Conservation (phyloP, 306 rosid genomes). For the Cucumis hystrix region DNA sequence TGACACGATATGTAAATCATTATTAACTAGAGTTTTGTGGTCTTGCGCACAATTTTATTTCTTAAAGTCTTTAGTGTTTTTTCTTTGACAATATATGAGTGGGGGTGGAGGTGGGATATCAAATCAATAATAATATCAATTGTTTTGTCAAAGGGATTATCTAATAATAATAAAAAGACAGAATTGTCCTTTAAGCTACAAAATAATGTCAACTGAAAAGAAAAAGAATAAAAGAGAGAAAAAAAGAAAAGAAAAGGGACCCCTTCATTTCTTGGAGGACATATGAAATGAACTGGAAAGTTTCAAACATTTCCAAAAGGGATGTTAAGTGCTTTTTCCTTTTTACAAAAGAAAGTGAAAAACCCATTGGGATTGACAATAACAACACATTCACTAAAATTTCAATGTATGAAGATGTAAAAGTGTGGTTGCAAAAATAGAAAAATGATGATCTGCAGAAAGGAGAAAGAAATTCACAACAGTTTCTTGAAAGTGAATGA, state of each 20-base stretch:
- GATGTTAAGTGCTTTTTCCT: constrained; percentile 28
- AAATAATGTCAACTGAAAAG: background rate
- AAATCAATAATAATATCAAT: too few relatives aligned
- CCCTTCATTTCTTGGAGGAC: constrained; percentile 1
- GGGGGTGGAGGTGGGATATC: too few relatives aligned
- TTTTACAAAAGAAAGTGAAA: constrained; percentile 21
- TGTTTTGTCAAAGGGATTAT: too few relatives aligned
- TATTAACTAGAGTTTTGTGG: background rate
- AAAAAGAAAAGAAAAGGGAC: background rate
- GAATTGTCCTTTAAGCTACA: background rate
- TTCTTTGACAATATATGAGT: too few relatives aligned
- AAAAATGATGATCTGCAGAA: constrained; percentile 13
- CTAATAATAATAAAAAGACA: too few relatives aligned
- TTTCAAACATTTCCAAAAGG: constrained; percentile 30
- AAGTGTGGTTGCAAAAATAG: background rate
- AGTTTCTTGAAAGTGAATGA: constrained; percentile 10
- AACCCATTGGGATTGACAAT: constrained; percentile 27
- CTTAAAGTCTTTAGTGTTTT: background rate
- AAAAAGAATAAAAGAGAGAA: background rate
- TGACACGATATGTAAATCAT: background rate
- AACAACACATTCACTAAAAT: constrained; percentile 47
- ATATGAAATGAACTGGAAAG: constrained; percentile 19
- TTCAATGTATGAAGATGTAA: background rate
- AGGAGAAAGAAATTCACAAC: constrained; percentile 26
- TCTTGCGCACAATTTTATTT: background rate